Evolutionary conservation across 768 basidiomycete species (phyloP).

Genomic region (Lactarius vividus): DNA sequence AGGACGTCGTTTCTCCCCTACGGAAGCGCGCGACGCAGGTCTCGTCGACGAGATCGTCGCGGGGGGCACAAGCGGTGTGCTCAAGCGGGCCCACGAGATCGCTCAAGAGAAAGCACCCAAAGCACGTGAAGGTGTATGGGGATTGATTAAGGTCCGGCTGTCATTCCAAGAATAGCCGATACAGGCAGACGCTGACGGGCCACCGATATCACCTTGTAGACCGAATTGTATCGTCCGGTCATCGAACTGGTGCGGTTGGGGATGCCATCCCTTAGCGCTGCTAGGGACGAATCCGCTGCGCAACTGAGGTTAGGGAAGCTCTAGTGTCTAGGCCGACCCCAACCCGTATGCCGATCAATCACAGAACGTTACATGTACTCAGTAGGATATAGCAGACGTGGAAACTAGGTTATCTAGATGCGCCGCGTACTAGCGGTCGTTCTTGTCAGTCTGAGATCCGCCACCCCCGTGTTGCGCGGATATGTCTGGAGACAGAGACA

Average conservation of each 20-base stretch:
- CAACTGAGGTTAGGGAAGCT: conserved; percentile 40
- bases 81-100: conserved; percentile 62
- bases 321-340: not conserved
- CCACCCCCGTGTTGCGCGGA: not conserved
- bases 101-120: conserved; percentile 51
- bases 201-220: conserved; percentile 36
- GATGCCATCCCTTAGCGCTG: conserved; percentile 36
- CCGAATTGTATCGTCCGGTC: conserved; percentile 54
- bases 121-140: conserved; percentile 65
- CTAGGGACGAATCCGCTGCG: conserved; percentile 50
- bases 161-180: not conserved
- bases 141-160: conserved; percentile 59
- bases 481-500: not conserved
- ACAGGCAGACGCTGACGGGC: conserved; percentile 1
- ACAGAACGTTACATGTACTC: not conserved
- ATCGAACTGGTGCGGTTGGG: conserved; percentile 42
- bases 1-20: conserved; percentile 73
- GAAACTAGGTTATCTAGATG: not conserved
- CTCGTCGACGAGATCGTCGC: conserved; percentile 69
- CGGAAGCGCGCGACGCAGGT: conserved; percentile 63
- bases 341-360: not conserved
- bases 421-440: not conserved
- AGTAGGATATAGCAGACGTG: not conserved
- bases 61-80: conserved; percentile 55
- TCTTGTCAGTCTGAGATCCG: not conserved